Base-by-base conservation (phyloP, 2,329 filamentous ascomycete species). In the Monosporascus ibericus region DNA sequence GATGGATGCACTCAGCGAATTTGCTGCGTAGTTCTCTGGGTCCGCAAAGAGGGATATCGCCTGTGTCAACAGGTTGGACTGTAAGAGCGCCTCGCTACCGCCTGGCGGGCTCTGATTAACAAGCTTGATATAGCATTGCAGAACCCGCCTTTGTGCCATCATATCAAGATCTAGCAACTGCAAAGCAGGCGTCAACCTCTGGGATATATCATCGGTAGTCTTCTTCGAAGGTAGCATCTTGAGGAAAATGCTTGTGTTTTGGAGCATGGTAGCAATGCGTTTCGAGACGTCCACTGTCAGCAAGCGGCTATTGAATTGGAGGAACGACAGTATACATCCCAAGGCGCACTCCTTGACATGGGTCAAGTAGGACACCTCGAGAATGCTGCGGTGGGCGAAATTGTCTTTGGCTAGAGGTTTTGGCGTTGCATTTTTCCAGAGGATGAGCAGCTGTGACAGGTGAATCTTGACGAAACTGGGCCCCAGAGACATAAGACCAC, bases 401-500 rank as follows among this genome's bases (percentile, higher is more conserved):
- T 94, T 95, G 60, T 97, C 92, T 68, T 91, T 95, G 36, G 90
- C 86, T n/a, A 97, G 72, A 6, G 95, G 92, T 64, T 95, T 96
- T 0, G 95, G 92, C 11, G 99, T 78, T 0, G 94, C 92, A 69
- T 97, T 99, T 70, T 96, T 96, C 94, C 94, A 99, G 6, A 99
- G 75, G 8, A 99, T 75, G 52, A 99, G 83, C 22, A 99, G 78
- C 65, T 99, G 94, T 2, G 92, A 92, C 7, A 99, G 79, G 70
- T 99, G 94, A 24, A 97, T 97, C 72, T 99, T 99, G 70, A 97
- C 92, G 68, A 99, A 99, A 68, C 96, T 97, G 4, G 94, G 92
- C 0, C 94, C 94, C 1, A 99, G 79, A 1, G 92, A 91, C 92
- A 97, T 97, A 51, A 99, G 75, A 0, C 95, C 94, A 38, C 95